Evolutionary conservation across 768 basidiomycete genomes (phyloP).

Genomic region (Clavaria fumosa): DNA sequence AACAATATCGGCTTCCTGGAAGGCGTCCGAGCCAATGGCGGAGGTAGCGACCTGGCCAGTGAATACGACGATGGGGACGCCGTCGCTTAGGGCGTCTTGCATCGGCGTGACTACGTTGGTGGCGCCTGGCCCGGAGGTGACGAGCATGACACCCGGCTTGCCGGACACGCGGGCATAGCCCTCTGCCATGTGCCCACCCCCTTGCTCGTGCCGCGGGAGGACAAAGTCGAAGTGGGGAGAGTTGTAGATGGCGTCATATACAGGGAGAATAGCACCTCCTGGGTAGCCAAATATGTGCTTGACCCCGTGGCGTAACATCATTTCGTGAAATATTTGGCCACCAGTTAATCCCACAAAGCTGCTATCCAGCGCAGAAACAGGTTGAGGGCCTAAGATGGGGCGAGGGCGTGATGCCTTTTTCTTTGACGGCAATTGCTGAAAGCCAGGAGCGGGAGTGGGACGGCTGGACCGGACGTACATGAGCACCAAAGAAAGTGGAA

Average conservation of each 20-base stretch:
- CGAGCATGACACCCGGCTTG: constrained; percentile 93
- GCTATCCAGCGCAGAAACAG: constrained; percentile 45
- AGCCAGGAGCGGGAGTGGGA: constrained; percentile 42
- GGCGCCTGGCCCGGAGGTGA: constrained; percentile 95
- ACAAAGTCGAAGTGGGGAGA: constrained; percentile 91
- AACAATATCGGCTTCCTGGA: constrained; percentile 95
- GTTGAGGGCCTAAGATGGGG: constrained; percentile 23
- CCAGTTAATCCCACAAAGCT: constrained; percentile 91
- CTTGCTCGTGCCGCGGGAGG: constrained; percentile 93
- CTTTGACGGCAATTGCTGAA: constrained; percentile 27
- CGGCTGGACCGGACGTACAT: constrained; percentile 27
- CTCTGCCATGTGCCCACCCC: constrained; percentile 98
- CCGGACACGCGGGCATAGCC: constrained; percentile 97
- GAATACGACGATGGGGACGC: constrained; percentile 89
- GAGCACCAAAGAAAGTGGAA: constrained; percentile 5
- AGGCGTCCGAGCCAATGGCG: constrained; percentile 97
- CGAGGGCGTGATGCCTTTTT: constrained; percentile 20
- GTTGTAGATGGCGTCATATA: constrained; percentile 99
- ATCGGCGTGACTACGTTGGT: constrained; percentile 97
- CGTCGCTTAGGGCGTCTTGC: constrained; percentile 94
- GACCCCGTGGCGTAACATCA: constrained; percentile 95
- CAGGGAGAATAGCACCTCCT: constrained; percentile 94
- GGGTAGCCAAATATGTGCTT: constrained; percentile 98
- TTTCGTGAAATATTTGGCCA: constrained; percentile 97
- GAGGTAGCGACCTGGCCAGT: constrained; percentile 97